Evolutionary conservation across 441 rosid genomes (phyloP).

Genomic region (Hura crepitans): DNA sequence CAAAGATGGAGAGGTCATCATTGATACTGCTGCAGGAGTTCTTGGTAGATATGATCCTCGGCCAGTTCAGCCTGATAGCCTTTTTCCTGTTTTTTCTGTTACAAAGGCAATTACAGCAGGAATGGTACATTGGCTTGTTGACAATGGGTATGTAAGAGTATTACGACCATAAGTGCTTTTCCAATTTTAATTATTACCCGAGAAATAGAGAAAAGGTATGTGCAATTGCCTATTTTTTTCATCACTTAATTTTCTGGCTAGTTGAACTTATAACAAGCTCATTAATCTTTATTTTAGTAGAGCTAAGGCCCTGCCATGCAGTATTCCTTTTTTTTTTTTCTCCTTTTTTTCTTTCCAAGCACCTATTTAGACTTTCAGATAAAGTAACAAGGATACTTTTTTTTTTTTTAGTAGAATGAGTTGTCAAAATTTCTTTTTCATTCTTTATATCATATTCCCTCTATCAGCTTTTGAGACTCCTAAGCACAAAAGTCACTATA

Average conservation of each 20-base stretch:
- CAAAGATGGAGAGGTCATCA: slow-evolving; percentile 87
- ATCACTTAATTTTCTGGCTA: background rate
- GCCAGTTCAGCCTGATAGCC: slow-evolving; percentile 92
- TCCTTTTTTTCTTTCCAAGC: background rate
- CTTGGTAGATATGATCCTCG: slow-evolving; percentile 97
- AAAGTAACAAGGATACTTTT: too few species aligned
- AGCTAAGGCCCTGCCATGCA: background rate
- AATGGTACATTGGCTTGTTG: slow-evolving; percentile 89
- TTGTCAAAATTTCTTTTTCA: too few species aligned
- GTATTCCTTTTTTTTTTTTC: too few species aligned
- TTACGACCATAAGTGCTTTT: slow-evolving; percentile 3
- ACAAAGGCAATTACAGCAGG: slow-evolving; percentile 95
- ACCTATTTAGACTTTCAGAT: background rate
- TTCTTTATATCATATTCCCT: too few species aligned
- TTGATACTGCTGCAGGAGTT: slow-evolving; percentile 97
- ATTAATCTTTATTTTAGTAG: background rate
- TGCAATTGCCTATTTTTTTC: background rate
- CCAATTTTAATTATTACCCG: background rate
- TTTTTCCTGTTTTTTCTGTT: slow-evolving; percentile 86
- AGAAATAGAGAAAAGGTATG: background rate
- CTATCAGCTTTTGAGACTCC: too few species aligned
- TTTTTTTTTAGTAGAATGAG: too few species aligned
- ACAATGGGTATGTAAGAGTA: slow-evolving; percentile 57
- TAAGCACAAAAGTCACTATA: too few species aligned
- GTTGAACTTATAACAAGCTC: background rate